A percentile compares a stretch with the other conserved stretches of the same genome.
Evolutionary conservation across 129 eudicot genomes (phyloP).

Genomic region (Lonicera japonica): DNA sequence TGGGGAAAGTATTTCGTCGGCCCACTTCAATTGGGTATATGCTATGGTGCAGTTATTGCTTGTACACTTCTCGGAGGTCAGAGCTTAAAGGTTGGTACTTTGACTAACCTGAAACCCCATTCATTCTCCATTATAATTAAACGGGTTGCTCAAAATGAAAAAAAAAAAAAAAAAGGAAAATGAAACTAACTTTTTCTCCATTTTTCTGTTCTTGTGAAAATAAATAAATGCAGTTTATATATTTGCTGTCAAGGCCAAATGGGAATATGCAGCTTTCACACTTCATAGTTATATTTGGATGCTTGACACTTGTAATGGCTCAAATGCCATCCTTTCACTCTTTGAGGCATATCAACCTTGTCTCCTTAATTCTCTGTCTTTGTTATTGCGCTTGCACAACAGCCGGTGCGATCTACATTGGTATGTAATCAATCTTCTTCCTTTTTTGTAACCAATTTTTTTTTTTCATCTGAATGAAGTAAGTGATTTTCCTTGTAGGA

Average conservation of each 20-base stretch:
- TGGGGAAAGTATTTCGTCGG: slow-evolving; percentile 82
- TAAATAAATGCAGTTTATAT: slow-evolving; percentile 55
- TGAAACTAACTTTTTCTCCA: too few species aligned
- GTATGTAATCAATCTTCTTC: slow-evolving; percentile 23
- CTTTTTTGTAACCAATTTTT: too few species aligned
- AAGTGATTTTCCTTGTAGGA: slow-evolving; percentile 21
- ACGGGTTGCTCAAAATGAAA: too few species aligned
- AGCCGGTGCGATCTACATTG: slow-evolving; percentile 63
- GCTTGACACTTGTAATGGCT: slow-evolving; percentile 47
- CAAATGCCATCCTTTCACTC: slow-evolving; percentile 83
- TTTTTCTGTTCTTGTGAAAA: not conserved
- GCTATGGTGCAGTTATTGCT: slow-evolving; percentile 71
- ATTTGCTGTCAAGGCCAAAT: slow-evolving; percentile 42
- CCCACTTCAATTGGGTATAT: slow-evolving; percentile 63
- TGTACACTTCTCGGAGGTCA: slow-evolving; percentile 75
- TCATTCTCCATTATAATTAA: too few species aligned
- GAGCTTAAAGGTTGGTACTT: slow-evolving; percentile 51
- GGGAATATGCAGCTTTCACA: slow-evolving; percentile 66
- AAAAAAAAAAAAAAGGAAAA: too few species aligned
- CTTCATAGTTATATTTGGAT: slow-evolving; percentile 52
- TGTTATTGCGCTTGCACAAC: slow-evolving; percentile 72
- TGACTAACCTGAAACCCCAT: too few species aligned
- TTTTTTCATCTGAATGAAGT: not conserved
- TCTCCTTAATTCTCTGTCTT: slow-evolving; percentile 52
- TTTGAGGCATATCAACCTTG: slow-evolving; percentile 71